phyloP scores from a whole-genome alignment of 208 protist species.

The Naegleria lovaniensis region DNA sequence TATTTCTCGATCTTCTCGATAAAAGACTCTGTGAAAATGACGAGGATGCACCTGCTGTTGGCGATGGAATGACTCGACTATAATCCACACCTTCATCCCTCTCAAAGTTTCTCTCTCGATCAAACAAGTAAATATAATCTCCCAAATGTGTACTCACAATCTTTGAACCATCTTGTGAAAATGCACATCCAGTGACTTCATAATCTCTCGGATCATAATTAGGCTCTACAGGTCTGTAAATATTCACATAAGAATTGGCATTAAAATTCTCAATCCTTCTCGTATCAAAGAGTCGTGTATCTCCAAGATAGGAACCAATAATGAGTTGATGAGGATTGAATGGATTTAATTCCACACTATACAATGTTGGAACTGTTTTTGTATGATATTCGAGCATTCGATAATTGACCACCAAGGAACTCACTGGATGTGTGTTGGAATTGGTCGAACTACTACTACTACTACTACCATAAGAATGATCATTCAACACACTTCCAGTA shows the following conservation, averaged over 20 bases:
- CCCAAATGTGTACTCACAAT: not conserved
- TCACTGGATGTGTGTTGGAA: not conserved
- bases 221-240: not conserved
- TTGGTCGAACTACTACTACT: not conserved
- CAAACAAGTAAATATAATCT: not conserved
- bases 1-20: not conserved
- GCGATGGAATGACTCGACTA: too few relatives aligned
- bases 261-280: not conserved
- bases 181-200: not conserved
- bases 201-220: not conserved
- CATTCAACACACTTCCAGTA: too few relatives aligned
- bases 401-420: not conserved
- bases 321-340: not conserved
- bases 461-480: too few relatives aligned
- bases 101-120: not conserved
- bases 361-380: not conserved
- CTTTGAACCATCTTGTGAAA: not conserved
- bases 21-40: too few relatives aligned
- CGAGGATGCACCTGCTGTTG: too few relatives aligned
- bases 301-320: not conserved
- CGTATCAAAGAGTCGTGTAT: not conserved
- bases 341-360: not conserved
- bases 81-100: not conserved
- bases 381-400: too few relatives aligned
- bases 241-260: not conserved